Base-by-base conservation (phyloP, 495 filamentous ascomycete species). In the Saxophila tyrrhenica region DNA sequence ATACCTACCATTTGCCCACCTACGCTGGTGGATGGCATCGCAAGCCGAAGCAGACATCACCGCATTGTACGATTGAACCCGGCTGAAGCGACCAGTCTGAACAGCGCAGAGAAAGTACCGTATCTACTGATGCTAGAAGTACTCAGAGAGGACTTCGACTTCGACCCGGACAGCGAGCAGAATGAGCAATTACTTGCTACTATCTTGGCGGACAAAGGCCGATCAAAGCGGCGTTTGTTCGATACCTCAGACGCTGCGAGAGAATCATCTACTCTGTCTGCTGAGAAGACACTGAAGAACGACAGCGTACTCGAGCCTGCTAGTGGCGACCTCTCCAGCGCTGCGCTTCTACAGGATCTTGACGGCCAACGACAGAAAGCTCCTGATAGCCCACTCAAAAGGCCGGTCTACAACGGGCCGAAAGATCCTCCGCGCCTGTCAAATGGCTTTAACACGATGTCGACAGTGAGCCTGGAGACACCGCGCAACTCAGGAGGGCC, bases 81-180 rank as follows among this genome's bases (percentile, higher is more conserved):
- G 35, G 84, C 85, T 10, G 84, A 88, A 67, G 81, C 84, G 16
- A 87, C 83, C 2, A 85, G 86, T 38, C 61, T 88, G 48, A 88
- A 88, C 65, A 87, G 85, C 59, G 84, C 84, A 8, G 85, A 88
- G 61, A 81, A 84, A 59, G 85, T 88, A 16, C 84, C 84, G 8
- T 88, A 85, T 63, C 62, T 88, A 21, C 71, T 88, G 7, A 86
- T 88, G 84, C 75, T 88, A 2, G 84, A 88, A 62, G 78, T 88
- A 8, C 65, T 88, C 41, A 70, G 76, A 3, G 84, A 87, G 35
- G 84, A 88, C 58, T 87, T 88, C 62, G 79, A 79, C 51, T 88
- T 88, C 59, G 78, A 87, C 54, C 82, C 84, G 3, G 77, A 79
- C 35, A 78, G 80, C 1, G 69, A 71, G 35, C 76, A 81, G 32